Evolutionary conservation across 352 stramenopile species (phyloP).

Genomic region (Globisporangium acanthophoron): DNA sequence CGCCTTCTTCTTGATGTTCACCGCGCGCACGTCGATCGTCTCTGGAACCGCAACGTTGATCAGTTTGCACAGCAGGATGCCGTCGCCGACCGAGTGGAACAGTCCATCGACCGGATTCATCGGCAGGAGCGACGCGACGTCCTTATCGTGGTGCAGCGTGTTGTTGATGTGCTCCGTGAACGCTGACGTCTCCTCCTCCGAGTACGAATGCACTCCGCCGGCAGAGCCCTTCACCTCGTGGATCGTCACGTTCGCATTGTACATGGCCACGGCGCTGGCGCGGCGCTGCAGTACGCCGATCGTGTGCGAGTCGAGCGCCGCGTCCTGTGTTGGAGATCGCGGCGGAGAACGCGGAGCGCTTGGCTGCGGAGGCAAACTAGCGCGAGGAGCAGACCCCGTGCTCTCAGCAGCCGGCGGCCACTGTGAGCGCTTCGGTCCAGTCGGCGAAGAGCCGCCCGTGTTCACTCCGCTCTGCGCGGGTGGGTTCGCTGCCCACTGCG

Average conservation of each 20-base stretch:
- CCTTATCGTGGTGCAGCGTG: constrained; percentile 57
- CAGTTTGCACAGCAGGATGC: constrained; percentile 89
- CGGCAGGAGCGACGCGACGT: constrained; percentile 59
- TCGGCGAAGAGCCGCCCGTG: background rate
- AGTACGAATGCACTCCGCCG: constrained; percentile 83
- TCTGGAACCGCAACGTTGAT: constrained; percentile 89
- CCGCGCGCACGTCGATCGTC: constrained; percentile 87
- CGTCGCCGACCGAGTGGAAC: constrained; percentile 80
- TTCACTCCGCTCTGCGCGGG: constrained; percentile 14
- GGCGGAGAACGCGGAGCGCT: constrained; percentile 18
- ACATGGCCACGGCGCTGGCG: constrained; percentile 47
- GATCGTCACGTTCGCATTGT: constrained; percentile 61
- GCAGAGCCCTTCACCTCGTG: constrained; percentile 77
- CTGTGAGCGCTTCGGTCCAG: constrained; percentile 28
- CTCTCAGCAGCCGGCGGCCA: constrained; percentile 32
- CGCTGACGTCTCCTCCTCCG: constrained; percentile 84
- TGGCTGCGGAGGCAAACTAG: constrained; percentile 10
- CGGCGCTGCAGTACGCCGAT: constrained; percentile 58
- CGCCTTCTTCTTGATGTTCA: constrained; percentile 80
- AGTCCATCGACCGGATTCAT: constrained; percentile 77
- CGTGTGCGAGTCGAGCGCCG: constrained; percentile 36
- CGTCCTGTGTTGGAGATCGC: constrained; percentile 11
- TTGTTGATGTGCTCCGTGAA: constrained; percentile 95
- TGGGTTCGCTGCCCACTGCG: constrained; percentile 33
- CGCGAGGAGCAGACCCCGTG: background rate